Evolutionary conservation across 192 early-diverging fungal species (phyloP).

Genomic region (Dispira parvispora): DNA sequence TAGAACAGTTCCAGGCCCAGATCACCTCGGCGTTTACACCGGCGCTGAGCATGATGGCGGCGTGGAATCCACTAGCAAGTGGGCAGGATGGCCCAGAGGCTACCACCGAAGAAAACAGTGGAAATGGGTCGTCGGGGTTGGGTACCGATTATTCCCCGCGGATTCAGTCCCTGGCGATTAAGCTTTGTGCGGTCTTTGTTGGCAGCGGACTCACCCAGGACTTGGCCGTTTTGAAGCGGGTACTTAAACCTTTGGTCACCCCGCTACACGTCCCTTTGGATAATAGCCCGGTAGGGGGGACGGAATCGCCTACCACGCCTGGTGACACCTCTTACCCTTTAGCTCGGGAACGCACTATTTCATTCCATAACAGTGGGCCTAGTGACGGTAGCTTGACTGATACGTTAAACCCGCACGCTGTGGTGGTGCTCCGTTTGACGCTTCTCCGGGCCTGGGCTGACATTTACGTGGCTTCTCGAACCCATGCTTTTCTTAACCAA

Average conservation of each 20-base stretch:
- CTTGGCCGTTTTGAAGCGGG: not conserved
- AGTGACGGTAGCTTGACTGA: not conserved
- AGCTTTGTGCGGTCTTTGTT: constrained; percentile 67
- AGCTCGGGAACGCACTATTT: constrained; percentile 10
- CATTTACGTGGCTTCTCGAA: not conserved
- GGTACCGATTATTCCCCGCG: constrained; percentile 55
- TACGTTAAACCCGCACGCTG: constrained; percentile 1
- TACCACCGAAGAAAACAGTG: not conserved
- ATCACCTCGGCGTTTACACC: constrained; percentile 83
- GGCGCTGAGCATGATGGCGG: constrained; percentile 17
- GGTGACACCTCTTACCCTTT: not conserved
- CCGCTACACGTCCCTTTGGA: constrained; percentile 6
- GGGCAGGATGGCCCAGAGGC: not conserved
- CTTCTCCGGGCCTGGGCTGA: constrained; percentile 10
- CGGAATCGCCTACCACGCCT: not conserved
- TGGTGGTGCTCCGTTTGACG: constrained; percentile 2
- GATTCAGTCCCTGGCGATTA: constrained; percentile 54
- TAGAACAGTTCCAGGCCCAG: constrained; percentile 91
- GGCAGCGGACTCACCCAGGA: constrained; percentile 51
- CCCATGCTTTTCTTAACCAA: not conserved
- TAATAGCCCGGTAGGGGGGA: not conserved
- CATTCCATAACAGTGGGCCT: not conserved
- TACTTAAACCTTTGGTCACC: not conserved
- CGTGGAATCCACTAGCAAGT: not conserved
- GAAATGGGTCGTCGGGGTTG: constrained; percentile 21